Evolutionary conservation across 2,329 filamentous ascomycete genomes (phyloP).

Genomic region (Calonectria pseudoreteaudii): DNA sequence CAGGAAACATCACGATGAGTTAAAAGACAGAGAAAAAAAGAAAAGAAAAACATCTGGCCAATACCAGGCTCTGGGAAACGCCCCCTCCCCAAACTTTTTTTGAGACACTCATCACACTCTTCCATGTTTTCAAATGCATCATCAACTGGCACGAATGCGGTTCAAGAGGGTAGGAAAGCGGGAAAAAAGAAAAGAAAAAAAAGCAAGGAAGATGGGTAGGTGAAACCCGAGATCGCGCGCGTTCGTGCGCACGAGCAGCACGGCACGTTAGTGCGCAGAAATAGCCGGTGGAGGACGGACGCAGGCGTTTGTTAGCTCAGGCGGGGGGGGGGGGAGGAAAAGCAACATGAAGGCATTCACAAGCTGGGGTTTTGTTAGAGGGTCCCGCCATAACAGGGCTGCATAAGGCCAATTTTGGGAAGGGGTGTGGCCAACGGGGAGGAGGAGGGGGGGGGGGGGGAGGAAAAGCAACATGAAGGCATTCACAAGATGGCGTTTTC

Average conservation of each 20-base stretch:
- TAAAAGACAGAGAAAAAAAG: too few relatives aligned
- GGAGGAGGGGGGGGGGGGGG: neutral
- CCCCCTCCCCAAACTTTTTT: neutral
- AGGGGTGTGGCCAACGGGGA: neutral
- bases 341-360: conserved; percentile 2
- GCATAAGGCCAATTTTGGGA: neutral
- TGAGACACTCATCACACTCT: neutral
- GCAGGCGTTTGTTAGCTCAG: neutral
- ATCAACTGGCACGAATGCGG: neutral
- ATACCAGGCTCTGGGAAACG: neutral
- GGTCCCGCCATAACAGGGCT: neutral
- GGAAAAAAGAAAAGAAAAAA: neutral
- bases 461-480: neutral
- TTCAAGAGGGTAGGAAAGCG: neutral
- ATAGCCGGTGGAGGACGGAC: neutral
- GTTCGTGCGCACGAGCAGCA: neutral
- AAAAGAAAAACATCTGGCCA: neutral
- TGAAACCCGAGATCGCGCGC: neutral
- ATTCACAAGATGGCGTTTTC: neutral
- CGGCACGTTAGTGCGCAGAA: neutral
- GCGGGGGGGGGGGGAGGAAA: neutral
- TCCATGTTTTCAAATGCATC: neutral
- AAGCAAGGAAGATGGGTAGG: neutral
- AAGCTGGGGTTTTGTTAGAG: neutral
- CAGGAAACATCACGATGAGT: neutral